Percentiles rank a stretch among this genome's conserved stretches.
Conservation (phyloP, 371 early-diverging fungal species). For the Mortierella sp. region DNA sequence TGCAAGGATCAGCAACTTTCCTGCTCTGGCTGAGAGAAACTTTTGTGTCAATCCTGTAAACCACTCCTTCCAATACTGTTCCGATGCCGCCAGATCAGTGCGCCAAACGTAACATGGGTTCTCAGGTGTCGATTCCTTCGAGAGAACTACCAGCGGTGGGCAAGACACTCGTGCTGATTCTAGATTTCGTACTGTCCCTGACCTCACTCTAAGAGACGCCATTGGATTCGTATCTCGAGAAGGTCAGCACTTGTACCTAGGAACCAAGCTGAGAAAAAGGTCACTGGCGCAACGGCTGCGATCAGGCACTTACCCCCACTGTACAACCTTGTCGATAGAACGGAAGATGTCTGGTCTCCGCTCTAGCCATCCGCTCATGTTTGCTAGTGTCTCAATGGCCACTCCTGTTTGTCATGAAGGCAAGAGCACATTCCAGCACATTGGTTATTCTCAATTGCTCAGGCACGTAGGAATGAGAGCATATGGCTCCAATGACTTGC, state of each 20-base stretch:
- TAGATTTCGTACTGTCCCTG: conserved; percentile 69
- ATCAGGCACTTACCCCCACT: conserved; percentile 46
- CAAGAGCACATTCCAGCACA: no score
- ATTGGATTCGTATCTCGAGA: neutral
- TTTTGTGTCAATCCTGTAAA: conserved; percentile 83
- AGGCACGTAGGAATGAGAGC: no score
- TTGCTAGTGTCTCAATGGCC: conserved; percentile 50
- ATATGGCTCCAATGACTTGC: conserved; percentile 37
- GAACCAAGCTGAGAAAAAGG: no score
- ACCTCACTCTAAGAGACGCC: conserved; percentile 58
- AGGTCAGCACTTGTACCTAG: neutral
- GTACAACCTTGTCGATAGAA: conserved; percentile 42
- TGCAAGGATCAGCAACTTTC: conserved; percentile 89
- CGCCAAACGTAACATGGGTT: conserved; percentile 66
- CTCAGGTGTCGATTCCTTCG: conserved; percentile 26
- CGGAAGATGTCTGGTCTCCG: conserved; percentile 36
- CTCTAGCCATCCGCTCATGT: conserved; percentile 51
- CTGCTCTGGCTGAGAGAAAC: conserved; percentile 76
- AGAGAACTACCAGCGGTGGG: conserved; percentile 66
- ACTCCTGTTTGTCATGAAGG: conserved; percentile 20
- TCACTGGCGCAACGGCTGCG: no score
- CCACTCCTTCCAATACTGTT: conserved; percentile 90
- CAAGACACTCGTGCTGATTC: conserved; percentile 84
- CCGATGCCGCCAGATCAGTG: conserved; percentile 76
- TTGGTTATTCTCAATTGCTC: no score